Evolutionary conservation across 768 basidiomycete genomes (phyloP).

Genomic region (Lyophyllum semitale): DNA sequence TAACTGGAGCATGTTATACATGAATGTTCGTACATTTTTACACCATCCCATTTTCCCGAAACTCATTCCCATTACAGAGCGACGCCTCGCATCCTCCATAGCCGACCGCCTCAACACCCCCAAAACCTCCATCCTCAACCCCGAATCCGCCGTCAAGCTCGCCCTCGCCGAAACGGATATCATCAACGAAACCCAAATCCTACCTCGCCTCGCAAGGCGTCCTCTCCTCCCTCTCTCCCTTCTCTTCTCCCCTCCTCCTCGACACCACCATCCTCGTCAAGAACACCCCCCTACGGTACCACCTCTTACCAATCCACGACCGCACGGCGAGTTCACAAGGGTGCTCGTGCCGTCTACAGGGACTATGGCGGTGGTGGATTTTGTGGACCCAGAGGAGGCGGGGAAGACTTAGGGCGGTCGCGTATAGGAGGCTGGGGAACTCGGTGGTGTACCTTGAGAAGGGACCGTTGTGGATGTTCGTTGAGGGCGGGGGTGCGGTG

Average conservation of each 20-base stretch:
- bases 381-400: constrained; percentile 70
- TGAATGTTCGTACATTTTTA: constrained; percentile 77
- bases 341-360: constrained; percentile 68
- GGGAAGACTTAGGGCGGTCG: constrained; percentile 75
- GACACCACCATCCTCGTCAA: constrained; percentile 89
- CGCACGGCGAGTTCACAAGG: no score
- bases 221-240: constrained; percentile 46
- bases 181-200: constrained; percentile 90
- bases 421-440: constrained; percentile 87
- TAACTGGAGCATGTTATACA: constrained; percentile 93
- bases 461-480: constrained; percentile 85
- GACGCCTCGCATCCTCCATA: constrained; percentile 84
- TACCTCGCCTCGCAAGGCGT: constrained; percentile 81
- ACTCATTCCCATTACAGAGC: constrained; percentile 10
- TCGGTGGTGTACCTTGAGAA: constrained; percentile 92
- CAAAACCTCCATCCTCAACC: constrained; percentile 87
- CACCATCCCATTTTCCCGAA: constrained; percentile 19
- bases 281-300: constrained; percentile 94
- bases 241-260: constrained; percentile 57
- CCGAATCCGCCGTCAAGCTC: constrained; percentile 75
- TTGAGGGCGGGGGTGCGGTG: constrained; percentile 40
- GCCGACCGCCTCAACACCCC: constrained; percentile 85
- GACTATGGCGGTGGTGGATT: constrained; percentile 91
- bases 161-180: constrained; percentile 98
- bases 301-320: constrained; percentile 69